Evolutionary conservation across 352 stramenopile genomes (phyloP).

Genomic region (Phytophthora colocasiae): DNA sequence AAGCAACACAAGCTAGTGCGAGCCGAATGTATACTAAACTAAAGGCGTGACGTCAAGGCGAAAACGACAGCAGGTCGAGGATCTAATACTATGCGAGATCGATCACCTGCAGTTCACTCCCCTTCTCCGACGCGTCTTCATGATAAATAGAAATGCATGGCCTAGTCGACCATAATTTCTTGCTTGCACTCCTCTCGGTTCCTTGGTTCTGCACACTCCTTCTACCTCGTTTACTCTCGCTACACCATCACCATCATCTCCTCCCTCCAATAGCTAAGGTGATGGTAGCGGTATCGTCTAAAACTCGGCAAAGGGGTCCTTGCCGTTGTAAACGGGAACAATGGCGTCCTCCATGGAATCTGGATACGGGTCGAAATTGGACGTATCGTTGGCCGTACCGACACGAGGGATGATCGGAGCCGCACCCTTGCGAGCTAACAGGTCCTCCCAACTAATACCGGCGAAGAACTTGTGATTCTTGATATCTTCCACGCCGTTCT

Average conservation of each 20-base stretch:
- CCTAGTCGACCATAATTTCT: constrained; percentile 39
- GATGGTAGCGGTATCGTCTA: constrained; percentile 53
- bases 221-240: constrained; percentile 22
- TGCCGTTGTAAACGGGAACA: constrained; percentile 93
- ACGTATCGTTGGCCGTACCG: constrained; percentile 92
- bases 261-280: constrained; percentile 11
- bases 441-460: constrained; percentile 91
- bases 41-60: constrained; percentile 19
- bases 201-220: constrained; percentile 9
- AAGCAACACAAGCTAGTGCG: constrained; percentile 24
- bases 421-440: constrained; percentile 89
- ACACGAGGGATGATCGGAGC: constrained; percentile 95
- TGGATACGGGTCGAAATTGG: constrained; percentile 98
- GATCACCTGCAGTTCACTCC: background rate
- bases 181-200: constrained; percentile 22
- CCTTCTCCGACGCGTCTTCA: constrained; percentile 20
- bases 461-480: constrained; percentile 98
- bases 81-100: constrained; percentile 15
- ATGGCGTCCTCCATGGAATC: constrained; percentile 92
- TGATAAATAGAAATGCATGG: constrained; percentile 50
- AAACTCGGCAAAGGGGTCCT: constrained; percentile 94
- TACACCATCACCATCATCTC: constrained; percentile 22
- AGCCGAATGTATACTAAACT: constrained; percentile 44
- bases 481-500: constrained; percentile 95
- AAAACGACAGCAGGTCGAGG: constrained; percentile 1